Evolutionary conservation across 2,329 filamentous ascomycete species (phyloP).

Genomic region (Tolypocladium paradoxum): DNA sequence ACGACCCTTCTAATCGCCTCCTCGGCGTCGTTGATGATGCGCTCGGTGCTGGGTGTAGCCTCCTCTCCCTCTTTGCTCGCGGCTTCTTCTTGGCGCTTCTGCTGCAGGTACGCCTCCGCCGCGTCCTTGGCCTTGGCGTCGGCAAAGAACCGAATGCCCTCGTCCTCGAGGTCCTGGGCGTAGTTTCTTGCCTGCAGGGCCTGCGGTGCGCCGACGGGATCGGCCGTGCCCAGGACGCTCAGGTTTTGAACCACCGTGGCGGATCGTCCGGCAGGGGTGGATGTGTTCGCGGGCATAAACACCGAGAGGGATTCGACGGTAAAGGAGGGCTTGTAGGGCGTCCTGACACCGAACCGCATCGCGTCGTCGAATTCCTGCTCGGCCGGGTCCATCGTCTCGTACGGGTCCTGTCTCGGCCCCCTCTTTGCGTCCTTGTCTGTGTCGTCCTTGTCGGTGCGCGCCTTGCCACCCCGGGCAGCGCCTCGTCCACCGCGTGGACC

Average conservation of each 20-base stretch:
- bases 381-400: conserved; percentile 17
- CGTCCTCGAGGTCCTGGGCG: conserved; percentile 18
- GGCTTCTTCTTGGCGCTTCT: conserved; percentile 10
- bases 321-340: conserved; percentile 21
- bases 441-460: conserved; percentile 12
- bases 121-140: conserved; percentile 16
- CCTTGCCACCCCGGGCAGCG: conserved; percentile 9
- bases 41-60: conserved; percentile 4
- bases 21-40: conserved; percentile 21
- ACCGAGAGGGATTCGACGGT: conserved; percentile 19
- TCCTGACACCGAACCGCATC: conserved; percentile 22
- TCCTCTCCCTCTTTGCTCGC: conserved; percentile 8
- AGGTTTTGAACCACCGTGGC: conserved; percentile 26
- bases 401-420: conserved; percentile 12
- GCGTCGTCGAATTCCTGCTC: conserved; percentile 23
- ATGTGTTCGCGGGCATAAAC: conserved; percentile 19
- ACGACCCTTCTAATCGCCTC: conserved; percentile 22
- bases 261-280: conserved; percentile 14
- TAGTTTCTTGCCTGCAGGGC: conserved; percentile 17
- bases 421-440: conserved; percentile 11
- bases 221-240: conserved; percentile 22
- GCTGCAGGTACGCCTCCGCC: conserved; percentile 19
- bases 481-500: not conserved
- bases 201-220: conserved; percentile 20
- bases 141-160: conserved; percentile 21